These are phyloP conservation scores for Dactylonectria macrodidyma DNA, from an alignment of 2,329 filamentous ascomycete species.

Conservation along the genomic window DNA sequence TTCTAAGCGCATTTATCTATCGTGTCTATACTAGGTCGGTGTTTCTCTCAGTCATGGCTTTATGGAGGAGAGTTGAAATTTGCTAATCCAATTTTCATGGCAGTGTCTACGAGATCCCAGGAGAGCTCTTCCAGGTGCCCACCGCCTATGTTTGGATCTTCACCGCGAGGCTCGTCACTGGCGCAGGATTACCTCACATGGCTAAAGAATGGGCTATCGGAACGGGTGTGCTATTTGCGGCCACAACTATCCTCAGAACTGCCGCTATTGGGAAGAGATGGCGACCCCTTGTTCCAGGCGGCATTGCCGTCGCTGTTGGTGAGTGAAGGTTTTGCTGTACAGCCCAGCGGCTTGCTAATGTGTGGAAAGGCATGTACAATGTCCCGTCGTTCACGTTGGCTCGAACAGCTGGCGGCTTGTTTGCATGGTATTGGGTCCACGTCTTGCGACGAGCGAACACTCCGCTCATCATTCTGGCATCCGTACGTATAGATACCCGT, in stretches of 20 bases:
- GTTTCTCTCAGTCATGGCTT: neutral
- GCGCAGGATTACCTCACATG: slow-evolving; percentile 87
- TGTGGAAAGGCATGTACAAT: slow-evolving; percentile 87
- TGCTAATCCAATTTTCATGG: slow-evolving; percentile 24
- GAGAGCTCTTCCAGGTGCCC: slow-evolving; percentile 91
- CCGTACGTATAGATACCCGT: slow-evolving; percentile 59
- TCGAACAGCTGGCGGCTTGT: slow-evolving; percentile 82
- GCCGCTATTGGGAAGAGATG: slow-evolving; percentile 70
- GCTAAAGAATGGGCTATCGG: slow-evolving; percentile 84
- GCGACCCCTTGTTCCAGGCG: slow-evolving; percentile 86
- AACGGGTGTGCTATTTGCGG: slow-evolving; percentile 81
- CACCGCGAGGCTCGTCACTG: slow-evolving; percentile 92
- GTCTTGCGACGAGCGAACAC: slow-evolving; percentile 72
- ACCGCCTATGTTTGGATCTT: slow-evolving; percentile 99
- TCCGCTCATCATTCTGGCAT: slow-evolving; percentile 89
- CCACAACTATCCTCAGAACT: slow-evolving; percentile 80
- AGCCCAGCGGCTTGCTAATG: slow-evolving; percentile 29
- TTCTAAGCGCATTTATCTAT: slow-evolving; percentile 90
- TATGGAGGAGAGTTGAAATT: neutral
- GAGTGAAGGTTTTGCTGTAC: slow-evolving; percentile 40
- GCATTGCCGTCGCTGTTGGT: slow-evolving; percentile 96
- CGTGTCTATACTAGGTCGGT: slow-evolving; percentile 81
- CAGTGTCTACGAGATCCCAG: slow-evolving; percentile 89
- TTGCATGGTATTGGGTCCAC: slow-evolving; percentile 83
- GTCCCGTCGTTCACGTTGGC: slow-evolving; percentile 96